Evolutionary conservation across 2,329 filamentous ascomycete species (phyloP).

Genomic region (Elsinoe perseae): DNA sequence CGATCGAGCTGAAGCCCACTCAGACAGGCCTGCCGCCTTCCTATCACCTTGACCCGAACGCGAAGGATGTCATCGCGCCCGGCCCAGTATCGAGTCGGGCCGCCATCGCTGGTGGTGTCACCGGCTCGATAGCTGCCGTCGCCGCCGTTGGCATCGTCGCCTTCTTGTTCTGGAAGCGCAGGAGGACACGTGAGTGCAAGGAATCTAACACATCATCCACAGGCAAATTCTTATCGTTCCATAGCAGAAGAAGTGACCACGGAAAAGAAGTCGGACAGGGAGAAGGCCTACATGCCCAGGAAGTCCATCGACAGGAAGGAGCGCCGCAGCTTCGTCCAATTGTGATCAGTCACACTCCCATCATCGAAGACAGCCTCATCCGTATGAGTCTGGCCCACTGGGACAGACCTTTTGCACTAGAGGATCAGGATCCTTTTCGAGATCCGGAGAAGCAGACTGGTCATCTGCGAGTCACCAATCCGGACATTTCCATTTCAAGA

Average conservation of each 20-base stretch:
- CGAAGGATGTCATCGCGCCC: slow-evolving; percentile 2
- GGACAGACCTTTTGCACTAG: slow-evolving; percentile 27
- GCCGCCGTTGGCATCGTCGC: slow-evolving; percentile 13
- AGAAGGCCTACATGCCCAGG: slow-evolving; percentile 11
- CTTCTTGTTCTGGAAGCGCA: slow-evolving; percentile 15
- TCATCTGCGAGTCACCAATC: slow-evolving; percentile 29
- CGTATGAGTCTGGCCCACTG: slow-evolving; percentile 29
- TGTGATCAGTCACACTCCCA: slow-evolving; percentile 8
- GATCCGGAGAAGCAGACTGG: slow-evolving; percentile 24
- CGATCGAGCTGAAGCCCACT: slow-evolving; percentile 11
- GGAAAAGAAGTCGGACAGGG: slow-evolving; percentile 7
- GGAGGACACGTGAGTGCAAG: slow-evolving; percentile 14
- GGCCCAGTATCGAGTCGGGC: slow-evolving; percentile 4
- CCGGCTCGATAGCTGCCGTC: slow-evolving; percentile 17
- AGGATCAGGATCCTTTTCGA: slow-evolving; percentile 26
- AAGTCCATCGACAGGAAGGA: slow-evolving; percentile 6
- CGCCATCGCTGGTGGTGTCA: slow-evolving; percentile 17
- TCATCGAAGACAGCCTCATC: slow-evolving; percentile 29
- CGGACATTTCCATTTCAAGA: slow-evolving; percentile 20
- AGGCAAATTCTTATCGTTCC: not conserved
- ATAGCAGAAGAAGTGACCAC: slow-evolving; percentile 14
- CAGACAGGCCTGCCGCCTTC: slow-evolving; percentile 6
- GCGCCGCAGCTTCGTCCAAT: slow-evolving; percentile 1
- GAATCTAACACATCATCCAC: slow-evolving; percentile 2
- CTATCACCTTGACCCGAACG: slow-evolving; percentile 10